A percentile compares a stretch with the other conserved stretches of the same genome.
These are phyloP conservation scores for Chaetomiaceae sp. DNA, from an alignment of 2,329 filamentous ascomycete genomes.

Conservation along the genomic window DNA sequence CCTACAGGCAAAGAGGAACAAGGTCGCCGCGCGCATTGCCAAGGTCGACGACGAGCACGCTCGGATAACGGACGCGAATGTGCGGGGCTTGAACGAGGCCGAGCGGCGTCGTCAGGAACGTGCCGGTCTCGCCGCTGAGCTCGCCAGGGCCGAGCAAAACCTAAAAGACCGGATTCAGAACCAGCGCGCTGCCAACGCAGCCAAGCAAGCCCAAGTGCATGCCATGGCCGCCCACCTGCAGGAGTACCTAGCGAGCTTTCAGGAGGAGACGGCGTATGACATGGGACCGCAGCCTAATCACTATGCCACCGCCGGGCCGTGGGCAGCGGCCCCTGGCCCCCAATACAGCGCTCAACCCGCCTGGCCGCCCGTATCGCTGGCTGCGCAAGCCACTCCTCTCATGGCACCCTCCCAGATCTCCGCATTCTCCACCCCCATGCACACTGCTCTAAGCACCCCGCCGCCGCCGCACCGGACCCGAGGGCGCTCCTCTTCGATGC, in stretches of 20 bases:
- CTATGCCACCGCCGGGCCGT: slow-evolving; percentile 18
- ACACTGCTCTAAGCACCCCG: slow-evolving; percentile 19
- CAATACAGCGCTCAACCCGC: slow-evolving; percentile 34
- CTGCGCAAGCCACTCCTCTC: slow-evolving; percentile 31
- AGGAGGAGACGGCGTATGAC: slow-evolving; percentile 39
- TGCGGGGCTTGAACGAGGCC: slow-evolving; percentile 59
- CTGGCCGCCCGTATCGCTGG: slow-evolving; percentile 35
- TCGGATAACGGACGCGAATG: slow-evolving; percentile 65
- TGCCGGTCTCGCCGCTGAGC: slow-evolving; percentile 44
- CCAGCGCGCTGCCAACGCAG: slow-evolving; percentile 34
- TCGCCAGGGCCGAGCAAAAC: slow-evolving; percentile 42
- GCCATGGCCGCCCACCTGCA: slow-evolving; percentile 35
- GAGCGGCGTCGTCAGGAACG: slow-evolving; percentile 54
- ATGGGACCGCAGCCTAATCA: slow-evolving; percentile 20
- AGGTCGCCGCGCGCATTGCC: slow-evolving; percentile 64
- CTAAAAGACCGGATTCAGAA: slow-evolving; percentile 38
- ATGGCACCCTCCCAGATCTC: slow-evolving; percentile 19
- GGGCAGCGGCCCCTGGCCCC: slow-evolving; percentile 32
- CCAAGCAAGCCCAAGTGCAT: slow-evolving; percentile 40
- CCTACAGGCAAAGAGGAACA: slow-evolving; percentile 65
- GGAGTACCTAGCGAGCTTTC: slow-evolving; percentile 41
- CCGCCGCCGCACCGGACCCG: slow-evolving; percentile 39
- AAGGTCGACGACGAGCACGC: slow-evolving; percentile 71
- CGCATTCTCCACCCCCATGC: slow-evolving; percentile 20
- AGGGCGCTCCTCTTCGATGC: slow-evolving; percentile 62